These are phyloP conservation scores for Rhipidocladum racemiflorum DNA, from an alignment of 176 grass and related monocot species.

Conservation along the genomic window DNA sequence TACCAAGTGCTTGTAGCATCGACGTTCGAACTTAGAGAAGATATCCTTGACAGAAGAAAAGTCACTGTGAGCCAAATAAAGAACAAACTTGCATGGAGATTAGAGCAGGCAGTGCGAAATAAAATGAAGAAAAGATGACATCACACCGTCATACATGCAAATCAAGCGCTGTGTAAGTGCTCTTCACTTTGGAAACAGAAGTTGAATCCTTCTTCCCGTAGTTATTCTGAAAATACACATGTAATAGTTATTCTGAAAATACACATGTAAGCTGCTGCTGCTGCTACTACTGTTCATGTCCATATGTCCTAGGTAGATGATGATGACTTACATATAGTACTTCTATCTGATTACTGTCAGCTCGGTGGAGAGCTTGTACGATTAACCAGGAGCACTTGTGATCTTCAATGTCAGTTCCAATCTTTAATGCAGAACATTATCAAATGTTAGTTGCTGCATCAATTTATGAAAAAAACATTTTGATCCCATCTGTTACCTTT, in stretches of 20 bases:
- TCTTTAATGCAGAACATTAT: background rate
- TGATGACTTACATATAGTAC: slow-evolving; percentile 4
- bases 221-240: slow-evolving; percentile 7
- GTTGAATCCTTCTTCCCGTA: slow-evolving; percentile 32
- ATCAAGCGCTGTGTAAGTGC: slow-evolving; percentile 18
- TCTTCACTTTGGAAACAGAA: slow-evolving; percentile 28
- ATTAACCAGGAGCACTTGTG: slow-evolving; percentile 48
- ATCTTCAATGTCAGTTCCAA: slow-evolving; percentile 42
- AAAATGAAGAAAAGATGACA: background rate
- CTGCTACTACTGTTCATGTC: background rate
- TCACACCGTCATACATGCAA: slow-evolving; percentile 21
- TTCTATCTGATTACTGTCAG: slow-evolving; percentile 23
- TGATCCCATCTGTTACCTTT: background rate
- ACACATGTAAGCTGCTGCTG: background rate
- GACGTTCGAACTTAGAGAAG: slow-evolving; percentile 34
- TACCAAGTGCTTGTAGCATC: slow-evolving; percentile 31
- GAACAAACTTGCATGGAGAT: background rate
- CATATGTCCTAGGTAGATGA: background rate
- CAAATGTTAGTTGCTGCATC: background rate
- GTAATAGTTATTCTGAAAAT: slow-evolving; percentile 28
- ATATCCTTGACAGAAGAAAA: slow-evolving; percentile 8
- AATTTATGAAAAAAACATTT: background rate
- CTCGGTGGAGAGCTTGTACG: slow-evolving; percentile 30
- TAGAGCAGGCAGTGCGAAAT: background rate
- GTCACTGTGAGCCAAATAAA: background rate